Conservation (phyloP, 352 stramenopile genomes). For the Phytopythium sindhum region DNA sequence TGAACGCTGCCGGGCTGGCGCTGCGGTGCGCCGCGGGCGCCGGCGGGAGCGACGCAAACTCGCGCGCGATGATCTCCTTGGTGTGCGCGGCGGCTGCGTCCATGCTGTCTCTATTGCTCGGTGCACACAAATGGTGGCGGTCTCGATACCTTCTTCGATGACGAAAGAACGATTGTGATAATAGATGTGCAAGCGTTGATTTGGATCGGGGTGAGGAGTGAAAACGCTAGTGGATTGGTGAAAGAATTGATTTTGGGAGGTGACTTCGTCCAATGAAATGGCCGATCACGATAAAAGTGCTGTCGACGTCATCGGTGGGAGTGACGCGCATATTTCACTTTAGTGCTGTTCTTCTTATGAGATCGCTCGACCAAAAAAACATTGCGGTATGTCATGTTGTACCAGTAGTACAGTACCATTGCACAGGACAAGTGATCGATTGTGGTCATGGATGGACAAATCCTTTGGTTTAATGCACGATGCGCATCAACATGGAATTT, state of each 20-base stretch:
- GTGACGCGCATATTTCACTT: not conserved
- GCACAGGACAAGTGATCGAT: no score
- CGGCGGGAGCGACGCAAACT: constrained; percentile 27
- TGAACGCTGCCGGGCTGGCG: constrained; percentile 26
- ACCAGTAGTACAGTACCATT: no score
- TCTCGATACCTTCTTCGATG: no score
- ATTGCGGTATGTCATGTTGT: no score
- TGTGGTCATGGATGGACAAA: no score
- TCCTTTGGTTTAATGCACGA: no score
- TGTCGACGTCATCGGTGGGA: not conserved
- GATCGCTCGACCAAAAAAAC: no score
- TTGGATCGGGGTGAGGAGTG: not conserved
- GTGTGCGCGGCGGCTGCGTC: constrained; percentile 47
- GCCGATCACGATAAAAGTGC: not conserved
- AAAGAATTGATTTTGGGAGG: not conserved
- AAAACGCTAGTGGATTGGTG: not conserved
- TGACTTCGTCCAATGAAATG: not conserved
- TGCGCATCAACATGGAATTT: no score
- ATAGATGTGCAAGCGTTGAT: not conserved
- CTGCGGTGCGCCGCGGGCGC: not conserved
- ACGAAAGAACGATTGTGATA: no score
- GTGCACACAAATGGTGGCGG: no score
- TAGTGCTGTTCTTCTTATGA: not conserved
- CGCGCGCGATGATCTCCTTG: constrained; percentile 58
- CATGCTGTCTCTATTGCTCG: constrained; percentile 23